Conservation (phyloP, 192 early-diverging fungal species). For the Entophlyctis luteolus region DNA sequence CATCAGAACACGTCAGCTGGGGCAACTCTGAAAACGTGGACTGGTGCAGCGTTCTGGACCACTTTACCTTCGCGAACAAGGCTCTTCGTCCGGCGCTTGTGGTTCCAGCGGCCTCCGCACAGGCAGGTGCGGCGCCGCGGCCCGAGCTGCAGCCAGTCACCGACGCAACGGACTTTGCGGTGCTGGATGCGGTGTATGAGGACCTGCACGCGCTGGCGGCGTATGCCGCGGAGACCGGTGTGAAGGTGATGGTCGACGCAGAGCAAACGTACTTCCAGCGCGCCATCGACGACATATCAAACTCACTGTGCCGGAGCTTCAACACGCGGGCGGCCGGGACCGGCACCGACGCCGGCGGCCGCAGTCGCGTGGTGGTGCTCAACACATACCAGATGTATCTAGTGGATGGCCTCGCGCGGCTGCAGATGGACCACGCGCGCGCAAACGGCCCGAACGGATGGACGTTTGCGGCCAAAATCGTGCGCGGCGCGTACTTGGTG, state of each 20-base stretch:
- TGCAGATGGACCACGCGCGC: constrained; percentile 63
- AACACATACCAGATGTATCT: constrained; percentile 98
- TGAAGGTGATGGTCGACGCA: constrained; percentile 85
- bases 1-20: not conserved
- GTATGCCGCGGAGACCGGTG: constrained; percentile 58
- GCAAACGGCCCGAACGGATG: constrained; percentile 66
- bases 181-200: constrained; percentile 63
- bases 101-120: not conserved
- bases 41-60: constrained; percentile 42
- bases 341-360: not conserved
- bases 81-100: constrained; percentile 45
- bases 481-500: constrained; percentile 82
- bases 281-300: constrained; percentile 80
- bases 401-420: constrained; percentile 56
- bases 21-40: constrained; percentile 60
- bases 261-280: constrained; percentile 90
- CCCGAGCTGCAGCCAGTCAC: too few species aligned
- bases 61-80: constrained; percentile 60
- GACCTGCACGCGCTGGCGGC: constrained; percentile 66
- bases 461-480: constrained; percentile 80
- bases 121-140: not conserved
- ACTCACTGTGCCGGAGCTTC: constrained; percentile 65
- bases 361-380: constrained; percentile 61
- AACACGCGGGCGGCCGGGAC: constrained; percentile 42
- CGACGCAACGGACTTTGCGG: constrained; percentile 71